These are phyloP conservation scores for Fusarium mexicanum DNA, from an alignment of 2,329 filamentous ascomycete genomes.

Conservation along the genomic window DNA sequence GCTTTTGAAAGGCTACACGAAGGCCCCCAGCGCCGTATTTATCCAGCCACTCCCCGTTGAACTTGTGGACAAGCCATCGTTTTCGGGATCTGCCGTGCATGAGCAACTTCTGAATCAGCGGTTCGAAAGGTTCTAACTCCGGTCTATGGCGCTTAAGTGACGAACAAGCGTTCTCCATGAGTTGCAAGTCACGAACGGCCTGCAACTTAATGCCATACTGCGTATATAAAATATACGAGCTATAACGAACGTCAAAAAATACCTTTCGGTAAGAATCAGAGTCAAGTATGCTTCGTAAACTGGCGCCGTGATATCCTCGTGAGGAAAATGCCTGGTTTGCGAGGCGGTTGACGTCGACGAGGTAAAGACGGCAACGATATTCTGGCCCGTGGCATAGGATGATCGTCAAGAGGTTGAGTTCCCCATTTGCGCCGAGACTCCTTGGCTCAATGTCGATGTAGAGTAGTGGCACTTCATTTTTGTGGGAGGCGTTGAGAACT, in stretches of 20 bases:
- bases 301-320: not conserved
- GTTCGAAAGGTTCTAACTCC: accelerated
- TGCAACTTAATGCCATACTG: not conserved
- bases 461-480: not conserved
- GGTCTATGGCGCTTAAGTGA: accelerated
- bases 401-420: not conserved
- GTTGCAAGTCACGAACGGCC: not conserved
- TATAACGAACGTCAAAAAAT: not conserved
- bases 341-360: not conserved
- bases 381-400: not conserved
- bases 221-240: accelerated
- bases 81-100: accelerated
- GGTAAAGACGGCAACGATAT: not conserved
- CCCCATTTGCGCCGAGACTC: not conserved
- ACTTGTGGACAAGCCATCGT: not conserved
- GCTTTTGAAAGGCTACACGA: accelerated
- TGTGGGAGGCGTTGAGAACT: not conserved
- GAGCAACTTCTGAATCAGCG: not conserved
- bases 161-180: not conserved
- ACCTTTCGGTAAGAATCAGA: not conserved
- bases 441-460: not conserved
- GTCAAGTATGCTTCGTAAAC: not conserved
- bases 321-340: not conserved
- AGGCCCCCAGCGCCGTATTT: accelerated
- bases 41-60: not conserved